These are phyloP conservation scores for Bipolaris cookei DNA, from an alignment of 2,329 filamentous ascomycete genomes.

Conservation along the genomic window DNA sequence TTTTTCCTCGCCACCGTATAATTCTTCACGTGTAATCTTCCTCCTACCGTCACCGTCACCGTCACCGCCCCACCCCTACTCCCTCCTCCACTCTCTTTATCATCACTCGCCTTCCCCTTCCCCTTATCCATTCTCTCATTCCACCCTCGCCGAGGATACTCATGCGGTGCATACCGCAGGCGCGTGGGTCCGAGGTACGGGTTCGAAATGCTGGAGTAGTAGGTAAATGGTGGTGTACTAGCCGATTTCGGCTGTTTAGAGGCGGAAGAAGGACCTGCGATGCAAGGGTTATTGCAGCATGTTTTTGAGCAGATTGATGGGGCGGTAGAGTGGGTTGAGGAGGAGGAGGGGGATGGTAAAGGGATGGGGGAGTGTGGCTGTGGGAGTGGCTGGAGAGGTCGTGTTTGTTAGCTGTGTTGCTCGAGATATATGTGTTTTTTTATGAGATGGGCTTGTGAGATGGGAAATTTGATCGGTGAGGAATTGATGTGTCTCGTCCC, in stretches of 20 bases:
- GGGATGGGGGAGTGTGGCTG: too few species aligned
- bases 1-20: not conserved
- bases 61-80: not conserved
- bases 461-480: too few species aligned
- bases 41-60: not conserved
- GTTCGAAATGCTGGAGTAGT: not conserved
- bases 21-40: not conserved
- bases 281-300: not conserved
- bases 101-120: not conserved
- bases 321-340: not conserved
- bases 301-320: not conserved
- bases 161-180: not conserved
- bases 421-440: too few species aligned
- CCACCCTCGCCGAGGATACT: not conserved
- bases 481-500: too few species aligned
- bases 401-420: too few species aligned
- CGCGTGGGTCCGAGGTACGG: not conserved
- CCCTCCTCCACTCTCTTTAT: not conserved
- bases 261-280: not conserved
- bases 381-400: too few species aligned
- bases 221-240: not conserved
- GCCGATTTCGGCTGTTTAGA: not conserved
- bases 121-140: not conserved
- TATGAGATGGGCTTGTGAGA: too few species aligned
- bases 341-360: not conserved